Conservation (phyloP, 2,329 filamentous ascomycete genomes). For the Mariannaea sp. region DNA sequence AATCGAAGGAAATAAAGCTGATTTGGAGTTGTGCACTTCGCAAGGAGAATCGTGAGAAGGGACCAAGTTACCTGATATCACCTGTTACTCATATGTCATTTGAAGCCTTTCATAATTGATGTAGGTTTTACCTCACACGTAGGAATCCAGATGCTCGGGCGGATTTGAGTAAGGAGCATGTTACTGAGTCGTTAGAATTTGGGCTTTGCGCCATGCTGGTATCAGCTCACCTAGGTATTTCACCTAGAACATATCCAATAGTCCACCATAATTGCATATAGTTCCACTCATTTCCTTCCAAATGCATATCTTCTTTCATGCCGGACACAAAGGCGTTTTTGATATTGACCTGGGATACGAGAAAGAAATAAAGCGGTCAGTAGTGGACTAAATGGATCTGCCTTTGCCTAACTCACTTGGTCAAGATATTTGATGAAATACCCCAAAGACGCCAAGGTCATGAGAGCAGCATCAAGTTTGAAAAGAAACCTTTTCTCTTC, state of each 20-base stretch:
- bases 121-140: constrained; percentile 36
- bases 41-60: constrained; percentile 36
- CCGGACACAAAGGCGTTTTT: constrained; percentile 39
- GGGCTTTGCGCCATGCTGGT: accelerated
- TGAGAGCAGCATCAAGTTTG: constrained; percentile 48
- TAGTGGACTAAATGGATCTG: too few relatives aligned
- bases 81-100: too few relatives aligned
- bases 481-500: constrained; percentile 48
- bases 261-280: constrained; percentile 59
- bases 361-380: too few relatives aligned
- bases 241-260: constrained; percentile 60
- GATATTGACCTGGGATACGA: constrained; percentile 28
- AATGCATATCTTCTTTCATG: constrained; percentile 56
- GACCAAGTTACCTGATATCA: constrained; percentile 27
- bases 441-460: constrained; percentile 43
- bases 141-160: constrained; percentile 47
- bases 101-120: too few relatives aligned
- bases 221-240: constrained; percentile 37
- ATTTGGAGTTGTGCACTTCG: constrained; percentile 39
- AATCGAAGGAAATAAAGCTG: constrained; percentile 47
- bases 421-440: constrained; percentile 47
- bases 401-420: constrained; percentile 23
- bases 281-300: constrained; percentile 52
- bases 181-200: constrained; percentile 22
- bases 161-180: constrained; percentile 44